Evolutionary conservation across 2,329 filamentous ascomycete species (phyloP), one percentile per base, ranked within the genome.

Genomic region (Diaporthe longicolla): DNA sequence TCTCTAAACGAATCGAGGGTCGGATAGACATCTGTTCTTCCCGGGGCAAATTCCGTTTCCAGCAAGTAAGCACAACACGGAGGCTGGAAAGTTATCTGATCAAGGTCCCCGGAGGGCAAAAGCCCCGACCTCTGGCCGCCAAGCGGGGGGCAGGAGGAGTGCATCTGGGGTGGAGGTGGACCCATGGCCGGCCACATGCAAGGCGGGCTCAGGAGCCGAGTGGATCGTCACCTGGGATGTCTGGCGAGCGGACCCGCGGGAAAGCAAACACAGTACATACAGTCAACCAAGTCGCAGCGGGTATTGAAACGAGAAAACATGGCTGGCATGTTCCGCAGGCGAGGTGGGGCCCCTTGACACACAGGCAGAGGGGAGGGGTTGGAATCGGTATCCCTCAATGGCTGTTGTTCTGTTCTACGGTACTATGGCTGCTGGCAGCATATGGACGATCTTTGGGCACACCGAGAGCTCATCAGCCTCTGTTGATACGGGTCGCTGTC

Each of bases 201-300:
- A 21, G 63, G 21, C 63, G 63, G 63, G 63, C 48, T 54, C 21
- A 54, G 29, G n/a, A 68, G 63, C 63, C 48, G 63, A 54, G 63
- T 68, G 63, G 63, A 68, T 54, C 48, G 48, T 37, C 32, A 68
- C n/a, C 48, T 54, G 48, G 19, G 26, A 29, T 19, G 24, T 32
- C 40, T 35, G 61, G 43, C 24, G 43, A 63, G 61, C n/a, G 43
- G 61, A 11, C 40, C 59, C 45, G 45, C 29, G 29, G 58, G 32
- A 61, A 29, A 29, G 58, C 58, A 43, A 43, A 40, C 37, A 37
- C n/a, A 29, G 29, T 15, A 7, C 43, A 48, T 37, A 37, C 37
- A 37, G 37, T 37, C 37, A 66, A 50, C 26, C 61, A 24, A 66
- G 19, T 26, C 35, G 45, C 45, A 65, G 29, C 48, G n/a, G 43